Conservation (phyloP, 2,329 filamentous ascomycete species). For the Grosmannia penicillata region DNA sequence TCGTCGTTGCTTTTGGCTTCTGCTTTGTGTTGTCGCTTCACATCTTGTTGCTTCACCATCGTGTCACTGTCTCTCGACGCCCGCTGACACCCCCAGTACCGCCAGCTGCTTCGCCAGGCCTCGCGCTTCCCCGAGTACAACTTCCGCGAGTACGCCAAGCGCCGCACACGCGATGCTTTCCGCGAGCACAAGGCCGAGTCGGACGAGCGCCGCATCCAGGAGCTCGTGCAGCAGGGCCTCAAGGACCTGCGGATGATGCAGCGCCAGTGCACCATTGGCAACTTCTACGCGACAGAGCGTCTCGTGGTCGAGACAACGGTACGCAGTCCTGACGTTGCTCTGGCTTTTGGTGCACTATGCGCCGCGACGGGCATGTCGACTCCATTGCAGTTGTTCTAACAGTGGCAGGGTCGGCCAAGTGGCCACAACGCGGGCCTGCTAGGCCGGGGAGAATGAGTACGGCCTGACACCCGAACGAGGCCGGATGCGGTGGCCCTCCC, state of each 20-base stretch:
- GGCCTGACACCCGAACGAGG: no score
- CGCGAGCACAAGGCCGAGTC: slow-evolving; percentile 59
- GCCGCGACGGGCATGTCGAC: no score
- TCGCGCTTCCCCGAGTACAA: slow-evolving; percentile 88
- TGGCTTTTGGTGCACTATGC: no score
- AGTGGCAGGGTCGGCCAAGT: no score
- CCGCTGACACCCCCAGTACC: slow-evolving; percentile 50
- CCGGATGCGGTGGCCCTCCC: no score
- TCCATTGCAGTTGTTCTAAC: no score
- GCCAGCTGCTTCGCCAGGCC: slow-evolving; percentile 75
- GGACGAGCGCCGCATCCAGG: slow-evolving; percentile 67
- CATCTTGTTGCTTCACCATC: no score
- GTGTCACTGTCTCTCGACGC: no score
- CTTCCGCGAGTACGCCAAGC: slow-evolving; percentile 90
- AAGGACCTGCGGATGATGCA: slow-evolving; percentile 82
- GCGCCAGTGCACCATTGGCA: slow-evolving; percentile 89
- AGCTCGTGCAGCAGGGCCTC: slow-evolving; percentile 75
- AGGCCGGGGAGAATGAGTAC: no score
- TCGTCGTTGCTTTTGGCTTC: not conserved
- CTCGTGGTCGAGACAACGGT: slow-evolving; percentile 61
- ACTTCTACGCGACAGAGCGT: slow-evolving; percentile 84
- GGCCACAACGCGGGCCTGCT: no score
- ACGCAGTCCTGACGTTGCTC: not conserved
- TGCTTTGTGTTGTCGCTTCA: not conserved
- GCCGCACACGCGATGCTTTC: slow-evolving; percentile 83